Conservation (phyloP, 441 rosid genomes). For the Pelargonium myrrhifolium region DNA sequence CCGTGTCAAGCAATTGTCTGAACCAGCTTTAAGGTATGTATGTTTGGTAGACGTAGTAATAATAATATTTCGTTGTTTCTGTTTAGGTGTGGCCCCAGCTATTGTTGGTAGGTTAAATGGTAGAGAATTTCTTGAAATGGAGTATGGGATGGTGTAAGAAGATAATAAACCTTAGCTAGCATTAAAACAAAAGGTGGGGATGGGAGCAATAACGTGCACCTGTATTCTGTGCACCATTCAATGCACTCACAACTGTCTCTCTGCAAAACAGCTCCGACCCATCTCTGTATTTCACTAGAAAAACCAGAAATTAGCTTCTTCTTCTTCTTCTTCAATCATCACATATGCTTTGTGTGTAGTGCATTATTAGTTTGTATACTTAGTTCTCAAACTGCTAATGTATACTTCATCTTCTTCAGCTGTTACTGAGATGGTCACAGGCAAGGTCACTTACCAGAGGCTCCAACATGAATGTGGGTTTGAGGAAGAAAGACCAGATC, state of each 20-base stretch:
- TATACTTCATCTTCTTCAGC: neutral
- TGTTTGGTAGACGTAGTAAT: too few species aligned
- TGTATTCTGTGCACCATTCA: neutral
- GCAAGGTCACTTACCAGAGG: constrained; percentile 30
- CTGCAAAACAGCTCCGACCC: neutral
- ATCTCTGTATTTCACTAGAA: neutral
- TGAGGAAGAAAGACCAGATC: constrained; percentile 14
- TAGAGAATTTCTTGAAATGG: too few species aligned
- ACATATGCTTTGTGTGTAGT: neutral
- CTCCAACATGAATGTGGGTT: constrained; percentile 31
- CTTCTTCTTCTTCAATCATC: neutral
- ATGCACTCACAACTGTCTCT: constrained; percentile 3
- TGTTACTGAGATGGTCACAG: constrained; percentile 18
- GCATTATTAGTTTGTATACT: too few species aligned
- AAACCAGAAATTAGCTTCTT: neutral
- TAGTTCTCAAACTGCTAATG: too few species aligned
- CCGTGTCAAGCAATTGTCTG: too few species aligned
- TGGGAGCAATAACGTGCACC: neutral
- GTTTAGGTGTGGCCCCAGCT: too few species aligned
- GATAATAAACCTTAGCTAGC: too few species aligned
- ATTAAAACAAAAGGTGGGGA: neutral
- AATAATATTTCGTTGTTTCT: too few species aligned
- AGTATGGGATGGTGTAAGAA: too few species aligned
- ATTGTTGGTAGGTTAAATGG: too few species aligned
- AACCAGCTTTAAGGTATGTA: too few species aligned